Base-by-base conservation (phyloP, 441 rosid species). In the Brassica balearica region DNA sequence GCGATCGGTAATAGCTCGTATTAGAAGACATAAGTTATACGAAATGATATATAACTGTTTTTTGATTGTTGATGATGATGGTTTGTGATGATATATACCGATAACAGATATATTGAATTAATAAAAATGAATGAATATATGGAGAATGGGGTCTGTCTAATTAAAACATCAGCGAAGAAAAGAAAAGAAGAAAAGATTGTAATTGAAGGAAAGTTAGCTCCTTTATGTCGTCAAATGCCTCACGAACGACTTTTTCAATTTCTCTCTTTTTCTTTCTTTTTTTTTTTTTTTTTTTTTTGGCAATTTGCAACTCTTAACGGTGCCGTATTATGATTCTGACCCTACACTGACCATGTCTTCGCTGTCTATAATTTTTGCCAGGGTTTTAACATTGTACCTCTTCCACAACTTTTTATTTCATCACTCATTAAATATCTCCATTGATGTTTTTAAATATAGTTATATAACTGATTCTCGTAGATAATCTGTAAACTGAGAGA, bases 1-100 rank as follows among this genome's bases (percentile, higher is more conserved):
- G 96, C 43, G 98, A 91, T 76, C 97, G 96, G 86, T 93, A 85
- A 79, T 86, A 80, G 65, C 80, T 80, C 7, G 83, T 48, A 38
- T 51, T 53, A 22, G 80, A 72, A 67, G 80, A 72, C 83, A 80
- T 80, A 11, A 58, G 51, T 25, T 61, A 41, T 38, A 69, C 32
- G 8, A 66, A 38, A 68, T 43, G 67, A 67, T 68, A 68, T 53
- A 53, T 53, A 72, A 70, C 59, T 36, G 14, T 65, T 11, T 29
- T 6, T 60, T 29, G 59, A 46, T 58, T 63, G 9, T 69, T 71
- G 72, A 58, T 29, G 76, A 65, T 65, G 73, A 60, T 66, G 68
- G 22, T 29, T 62, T n/a, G 20, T 5, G 69, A 73, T 62, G 71
- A 68, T 74, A 79, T 79, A 79, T 69, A 74, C 67, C 61, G 64